These are phyloP conservation scores for Camptophora hylomeconis DNA, from an alignment of 2,329 filamentous ascomycete genomes.

Conservation along the genomic window DNA sequence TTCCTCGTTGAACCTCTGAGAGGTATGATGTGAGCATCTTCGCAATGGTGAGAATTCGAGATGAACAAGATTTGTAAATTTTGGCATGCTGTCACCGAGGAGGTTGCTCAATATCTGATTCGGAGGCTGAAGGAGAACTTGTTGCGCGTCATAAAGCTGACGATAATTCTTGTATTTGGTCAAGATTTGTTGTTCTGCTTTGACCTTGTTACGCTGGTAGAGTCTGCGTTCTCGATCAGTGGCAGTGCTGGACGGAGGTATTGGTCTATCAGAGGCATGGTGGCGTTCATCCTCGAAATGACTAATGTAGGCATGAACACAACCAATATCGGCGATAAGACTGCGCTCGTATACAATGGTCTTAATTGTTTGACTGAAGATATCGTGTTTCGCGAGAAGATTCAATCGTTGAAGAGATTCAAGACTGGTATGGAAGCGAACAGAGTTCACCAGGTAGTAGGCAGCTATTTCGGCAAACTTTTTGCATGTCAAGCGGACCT, in stretches of 20 bases:
- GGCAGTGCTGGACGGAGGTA: constrained; percentile 6
- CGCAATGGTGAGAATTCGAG: constrained; percentile 12
- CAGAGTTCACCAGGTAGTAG: constrained; percentile 12
- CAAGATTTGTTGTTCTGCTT: constrained; percentile 11
- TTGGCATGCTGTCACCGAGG: constrained; percentile 7
- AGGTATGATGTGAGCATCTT: constrained; percentile 13
- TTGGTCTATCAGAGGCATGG: constrained; percentile 9
- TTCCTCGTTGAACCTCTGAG: constrained; percentile 12
- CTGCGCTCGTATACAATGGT: constrained; percentile 15
- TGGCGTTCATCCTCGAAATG: constrained; percentile 14
- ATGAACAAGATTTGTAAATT: constrained; percentile 12
- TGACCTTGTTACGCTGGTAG: constrained; percentile 14
- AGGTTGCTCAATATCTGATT: constrained; percentile 5
- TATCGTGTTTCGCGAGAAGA: constrained; percentile 9
- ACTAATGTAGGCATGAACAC: constrained; percentile 13
- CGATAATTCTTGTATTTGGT: constrained; percentile 12
- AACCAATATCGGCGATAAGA: constrained; percentile 12
- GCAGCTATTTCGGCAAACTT: constrained; percentile 13
- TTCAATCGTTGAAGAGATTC: constrained; percentile 14
- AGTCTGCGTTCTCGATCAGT: constrained; percentile 12
- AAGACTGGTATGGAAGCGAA: constrained; percentile 14
- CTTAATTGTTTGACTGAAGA: constrained; percentile 13
- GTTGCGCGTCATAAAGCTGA: constrained; percentile 10
- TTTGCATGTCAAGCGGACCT: constrained; percentile 9
- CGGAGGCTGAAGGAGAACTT: constrained; percentile 8